Conservation (phyloP, 768 basidiomycete species). For the Lepiota brunneoincarnata region DNA sequence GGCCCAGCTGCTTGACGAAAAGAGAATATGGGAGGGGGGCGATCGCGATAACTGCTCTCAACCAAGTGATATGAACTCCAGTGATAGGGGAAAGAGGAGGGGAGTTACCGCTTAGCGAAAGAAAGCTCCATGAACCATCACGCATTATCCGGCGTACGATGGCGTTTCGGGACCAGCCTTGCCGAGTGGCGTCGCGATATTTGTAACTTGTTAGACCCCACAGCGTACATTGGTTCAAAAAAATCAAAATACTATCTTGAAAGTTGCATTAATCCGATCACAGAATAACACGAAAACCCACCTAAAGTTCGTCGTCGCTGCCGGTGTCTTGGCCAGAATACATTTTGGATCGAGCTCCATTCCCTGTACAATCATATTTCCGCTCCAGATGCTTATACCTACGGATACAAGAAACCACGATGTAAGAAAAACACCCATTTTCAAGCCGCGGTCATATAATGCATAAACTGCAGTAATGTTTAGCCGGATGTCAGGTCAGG, state of each 20-base stretch:
- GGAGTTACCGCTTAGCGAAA: neutral
- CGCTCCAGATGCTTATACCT: neutral
- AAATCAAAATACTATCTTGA: neutral
- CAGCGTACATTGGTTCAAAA: neutral
- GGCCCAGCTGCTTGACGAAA: neutral
- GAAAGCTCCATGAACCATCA: neutral
- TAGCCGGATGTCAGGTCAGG: too few species aligned
- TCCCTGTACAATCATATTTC: neutral
- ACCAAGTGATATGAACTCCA: neutral
- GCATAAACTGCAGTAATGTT: neutral
- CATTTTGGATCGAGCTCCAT: neutral
- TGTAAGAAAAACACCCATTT: neutral
- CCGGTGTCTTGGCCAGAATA: neutral
- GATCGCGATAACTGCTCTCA: neutral
- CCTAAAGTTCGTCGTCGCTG: neutral
- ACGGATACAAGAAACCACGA: neutral
- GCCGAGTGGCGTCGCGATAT: neutral
- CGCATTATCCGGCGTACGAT: neutral
- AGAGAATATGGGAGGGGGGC: neutral
- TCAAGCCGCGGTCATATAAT: neutral
- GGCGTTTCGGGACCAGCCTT: neutral
- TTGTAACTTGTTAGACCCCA: slow-evolving; percentile 1
- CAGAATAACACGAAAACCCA: neutral
- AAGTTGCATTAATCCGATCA: neutral
- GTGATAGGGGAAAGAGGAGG: neutral